Conservation (phyloP, 768 basidiomycete species). For the Xerocomus potaroensis region DNA sequence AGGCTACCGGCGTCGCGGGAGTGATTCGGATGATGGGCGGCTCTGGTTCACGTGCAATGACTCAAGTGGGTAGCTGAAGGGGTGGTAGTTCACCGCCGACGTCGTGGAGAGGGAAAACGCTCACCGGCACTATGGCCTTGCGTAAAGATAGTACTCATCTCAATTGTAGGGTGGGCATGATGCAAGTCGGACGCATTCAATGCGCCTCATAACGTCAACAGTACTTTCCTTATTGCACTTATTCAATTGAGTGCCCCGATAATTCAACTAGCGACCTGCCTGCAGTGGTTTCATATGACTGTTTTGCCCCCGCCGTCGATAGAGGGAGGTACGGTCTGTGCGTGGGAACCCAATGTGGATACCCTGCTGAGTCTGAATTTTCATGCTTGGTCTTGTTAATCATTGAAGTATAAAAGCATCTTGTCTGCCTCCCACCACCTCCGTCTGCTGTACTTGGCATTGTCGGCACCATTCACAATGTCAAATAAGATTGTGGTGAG, state of each 20-base stretch:
- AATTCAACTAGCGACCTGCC: too few species aligned
- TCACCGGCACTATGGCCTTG: not conserved
- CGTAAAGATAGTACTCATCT: not conserved
- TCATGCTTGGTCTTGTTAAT: slow-evolving; percentile 32
- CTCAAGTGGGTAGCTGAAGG: not conserved
- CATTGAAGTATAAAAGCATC: slow-evolving; percentile 40
- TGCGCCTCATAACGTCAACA: too few species aligned
- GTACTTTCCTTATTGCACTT: too few species aligned
- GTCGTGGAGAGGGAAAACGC: not conserved
- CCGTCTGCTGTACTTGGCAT: slow-evolving; percentile 27
- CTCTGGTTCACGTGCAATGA: not conserved
- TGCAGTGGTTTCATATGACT: too few species aligned
- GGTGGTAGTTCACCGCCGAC: not conserved
- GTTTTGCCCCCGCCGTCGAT: too few species aligned
- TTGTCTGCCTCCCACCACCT: slow-evolving; percentile 31
- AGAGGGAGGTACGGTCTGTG: slow-evolving; percentile 35
- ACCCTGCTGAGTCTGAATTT: slow-evolving; percentile 41
- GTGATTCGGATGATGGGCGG: not conserved
- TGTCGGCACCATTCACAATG: slow-evolving; percentile 49
- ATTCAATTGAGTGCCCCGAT: too few species aligned
- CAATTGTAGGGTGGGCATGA: not conserved
- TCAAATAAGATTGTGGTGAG: slow-evolving; percentile 99
- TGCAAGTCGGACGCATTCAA: not conserved
- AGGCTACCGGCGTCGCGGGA: not conserved
- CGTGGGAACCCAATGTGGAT: slow-evolving; percentile 37